A percentile compares a stretch with the other conserved stretches of the same genome.
Evolutionary conservation across 345 rosid species (phyloP).

Genomic region (Bruguiera sexangula): DNA sequence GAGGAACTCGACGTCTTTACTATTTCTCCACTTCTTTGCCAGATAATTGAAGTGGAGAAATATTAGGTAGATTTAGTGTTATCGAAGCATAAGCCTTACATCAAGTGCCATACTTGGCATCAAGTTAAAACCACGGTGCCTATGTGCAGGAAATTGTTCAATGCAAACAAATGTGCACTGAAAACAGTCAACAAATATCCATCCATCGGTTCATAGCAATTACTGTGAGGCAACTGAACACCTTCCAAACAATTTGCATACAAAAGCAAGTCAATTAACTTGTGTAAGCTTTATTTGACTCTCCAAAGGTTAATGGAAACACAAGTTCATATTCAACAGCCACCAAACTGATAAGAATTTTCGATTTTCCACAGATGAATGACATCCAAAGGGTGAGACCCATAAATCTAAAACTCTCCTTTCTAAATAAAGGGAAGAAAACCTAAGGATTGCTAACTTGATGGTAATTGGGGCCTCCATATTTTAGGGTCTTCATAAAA

Average conservation of each 20-base stretch:
- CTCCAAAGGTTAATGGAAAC: neutral
- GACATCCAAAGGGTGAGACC: neutral
- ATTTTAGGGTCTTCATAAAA: neutral
- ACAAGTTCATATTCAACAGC: neutral
- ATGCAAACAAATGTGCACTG: too few species aligned
- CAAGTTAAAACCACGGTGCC: too few species aligned
- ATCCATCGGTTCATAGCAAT: neutral
- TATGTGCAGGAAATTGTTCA: too few species aligned
- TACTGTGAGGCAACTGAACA: neutral
- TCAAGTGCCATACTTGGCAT: too few species aligned
- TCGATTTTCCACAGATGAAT: neutral
- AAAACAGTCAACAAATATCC: neutral
- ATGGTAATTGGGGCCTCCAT: constrained; percentile 5
- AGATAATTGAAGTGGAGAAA: too few species aligned
- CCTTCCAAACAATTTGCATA: neutral
- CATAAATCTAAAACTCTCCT: neutral
- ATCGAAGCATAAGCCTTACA: too few species aligned
- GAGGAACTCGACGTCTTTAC: too few species aligned
- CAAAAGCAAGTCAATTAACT: neutral
- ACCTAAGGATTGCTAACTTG: constrained; percentile 10
- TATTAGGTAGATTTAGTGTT: too few species aligned
- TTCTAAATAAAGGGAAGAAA: neutral
- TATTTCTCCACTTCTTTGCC: too few species aligned
- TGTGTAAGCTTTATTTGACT: neutral
- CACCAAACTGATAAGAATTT: neutral